These are phyloP conservation scores for Nakazawaea holstii DNA, from an alignment of 805 yeast genomes.

Conservation along the genomic window DNA sequence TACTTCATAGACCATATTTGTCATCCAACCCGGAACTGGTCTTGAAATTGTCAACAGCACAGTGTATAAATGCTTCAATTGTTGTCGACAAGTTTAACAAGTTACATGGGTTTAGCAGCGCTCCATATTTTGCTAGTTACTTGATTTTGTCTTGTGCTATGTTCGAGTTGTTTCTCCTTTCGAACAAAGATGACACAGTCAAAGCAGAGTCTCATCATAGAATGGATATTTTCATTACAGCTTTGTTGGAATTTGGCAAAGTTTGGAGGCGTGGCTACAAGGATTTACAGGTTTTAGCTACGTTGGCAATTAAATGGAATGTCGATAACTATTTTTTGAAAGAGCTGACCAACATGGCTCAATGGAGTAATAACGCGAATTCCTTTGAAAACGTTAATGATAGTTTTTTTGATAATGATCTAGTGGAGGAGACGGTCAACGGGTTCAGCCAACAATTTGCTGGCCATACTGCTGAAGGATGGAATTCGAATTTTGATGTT, in stretches of 20 bases:
- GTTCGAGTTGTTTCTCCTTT: conserved; percentile 25
- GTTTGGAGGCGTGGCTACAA: conserved; percentile 26
- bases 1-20: conserved; percentile 26
- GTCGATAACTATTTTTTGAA: conserved; percentile 9
- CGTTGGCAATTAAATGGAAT: conserved; percentile 24
- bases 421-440: neutral
- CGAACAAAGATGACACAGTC: conserved; percentile 19
- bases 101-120: conserved; percentile 14
- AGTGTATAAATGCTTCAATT: conserved; percentile 19
- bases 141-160: conserved; percentile 26
- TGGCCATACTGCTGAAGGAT: conserved; percentile 1
- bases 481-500: neutral
- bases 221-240: conserved; percentile 17
- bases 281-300: conserved; percentile 21
- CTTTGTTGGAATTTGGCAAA: conserved; percentile 19
- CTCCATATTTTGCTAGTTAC: conserved; percentile 28
- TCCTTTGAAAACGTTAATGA: conserved; percentile 2
- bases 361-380: neutral
- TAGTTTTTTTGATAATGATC: neutral
- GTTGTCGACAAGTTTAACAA: conserved; percentile 16
- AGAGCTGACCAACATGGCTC: conserved; percentile 8
- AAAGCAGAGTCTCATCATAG: conserved; percentile 17
- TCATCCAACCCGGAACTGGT: conserved; percentile 24
- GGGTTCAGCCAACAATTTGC: conserved; percentile 1
- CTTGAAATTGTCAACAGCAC: conserved; percentile 18